Percentiles rank a stretch among this genome's conserved stretches.
phyloP scores from a whole-genome alignment of 352 stramenopile genomes.

The Phytophthora fragariaefolia region DNA sequence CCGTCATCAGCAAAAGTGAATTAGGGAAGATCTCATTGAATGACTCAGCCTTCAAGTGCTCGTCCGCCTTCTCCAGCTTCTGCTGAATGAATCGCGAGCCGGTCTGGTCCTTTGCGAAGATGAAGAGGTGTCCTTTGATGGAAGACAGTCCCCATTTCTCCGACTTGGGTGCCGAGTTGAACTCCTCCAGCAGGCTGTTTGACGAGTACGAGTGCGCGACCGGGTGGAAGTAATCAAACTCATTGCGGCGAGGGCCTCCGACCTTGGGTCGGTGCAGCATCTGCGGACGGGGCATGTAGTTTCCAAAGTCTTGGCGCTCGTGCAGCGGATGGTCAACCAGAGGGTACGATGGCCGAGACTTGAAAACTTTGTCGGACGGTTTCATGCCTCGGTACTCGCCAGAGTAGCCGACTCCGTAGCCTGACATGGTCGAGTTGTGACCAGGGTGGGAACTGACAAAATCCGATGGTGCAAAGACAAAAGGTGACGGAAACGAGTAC shows the following conservation, averaged over 20 bases:
- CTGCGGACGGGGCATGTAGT: slow-evolving; percentile 30
- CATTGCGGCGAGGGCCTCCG: slow-evolving; percentile 29
- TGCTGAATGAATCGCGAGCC: slow-evolving; percentile 91
- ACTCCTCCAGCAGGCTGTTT: slow-evolving; percentile 83
- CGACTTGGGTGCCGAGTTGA: slow-evolving; percentile 67
- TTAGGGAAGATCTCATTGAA: slow-evolving; percentile 89
- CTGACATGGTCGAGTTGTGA: slow-evolving; percentile 16
- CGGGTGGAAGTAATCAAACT: slow-evolving; percentile 58
- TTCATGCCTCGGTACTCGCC: slow-evolving; percentile 32
- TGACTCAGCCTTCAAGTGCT: slow-evolving; percentile 69
- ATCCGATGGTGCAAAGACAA: slow-evolving; percentile 35
- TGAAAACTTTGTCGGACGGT: slow-evolving; percentile 29
- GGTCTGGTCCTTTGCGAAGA: slow-evolving; percentile 88
- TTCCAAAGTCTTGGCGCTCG: slow-evolving; percentile 33
- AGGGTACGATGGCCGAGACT: slow-evolving; percentile 31
- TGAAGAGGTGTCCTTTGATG: slow-evolving; percentile 85
- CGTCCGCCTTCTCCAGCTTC: slow-evolving; percentile 86
- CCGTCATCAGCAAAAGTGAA: slow-evolving; percentile 86
- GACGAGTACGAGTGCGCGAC: slow-evolving; percentile 71
- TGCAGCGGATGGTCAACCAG: slow-evolving; percentile 35
- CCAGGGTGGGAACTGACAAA: slow-evolving; percentile 27
- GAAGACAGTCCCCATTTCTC: slow-evolving; percentile 84
- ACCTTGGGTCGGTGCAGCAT: slow-evolving; percentile 45
- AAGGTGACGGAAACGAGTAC: slow-evolving; percentile 35
- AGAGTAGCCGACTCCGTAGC: slow-evolving; percentile 28